Percentiles rank a stretch among this genome's conserved stretches.
Evolutionary conservation across 2,329 filamentous ascomycete genomes (phyloP).

Genomic region (Delphinella strobiligena): DNA sequence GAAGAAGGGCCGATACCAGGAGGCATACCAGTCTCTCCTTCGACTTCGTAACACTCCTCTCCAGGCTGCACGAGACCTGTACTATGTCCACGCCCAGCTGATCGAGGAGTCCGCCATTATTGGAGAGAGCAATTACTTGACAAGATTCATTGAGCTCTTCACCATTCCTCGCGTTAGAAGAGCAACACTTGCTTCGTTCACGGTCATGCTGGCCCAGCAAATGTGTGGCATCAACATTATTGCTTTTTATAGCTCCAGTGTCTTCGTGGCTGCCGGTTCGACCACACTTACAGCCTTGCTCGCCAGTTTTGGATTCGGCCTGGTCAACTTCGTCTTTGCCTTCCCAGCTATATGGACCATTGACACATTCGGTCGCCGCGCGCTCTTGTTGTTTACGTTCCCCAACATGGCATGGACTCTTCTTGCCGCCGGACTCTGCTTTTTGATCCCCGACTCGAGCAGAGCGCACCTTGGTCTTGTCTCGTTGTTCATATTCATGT

Average conservation of each 20-base stretch:
- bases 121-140: slow-evolving; percentile 25
- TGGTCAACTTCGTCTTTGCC: slow-evolving; percentile 47
- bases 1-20: slow-evolving; percentile 26
- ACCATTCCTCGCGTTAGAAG: slow-evolving; percentile 57
- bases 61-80: slow-evolving; percentile 31
- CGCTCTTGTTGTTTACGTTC: slow-evolving; percentile 34
- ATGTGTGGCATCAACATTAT: slow-evolving; percentile 39
- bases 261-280: slow-evolving; percentile 16
- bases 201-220: slow-evolving; percentile 62
- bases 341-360: slow-evolving; percentile 46
- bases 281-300: slow-evolving; percentile 28
- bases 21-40: slow-evolving; percentile 27
- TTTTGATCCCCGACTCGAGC: slow-evolving; percentile 15
- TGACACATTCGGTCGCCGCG: slow-evolving; percentile 23
- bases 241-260: slow-evolving; percentile 11
- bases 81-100: slow-evolving; percentile 28
- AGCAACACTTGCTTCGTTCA: slow-evolving; percentile 64
- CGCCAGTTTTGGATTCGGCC: slow-evolving; percentile 46
- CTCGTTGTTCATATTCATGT: slow-evolving; percentile 24
- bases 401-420: slow-evolving; percentile 39
- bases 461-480: slow-evolving; percentile 17
- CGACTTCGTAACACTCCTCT: slow-evolving; percentile 27
- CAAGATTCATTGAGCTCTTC: slow-evolving; percentile 45
- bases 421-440: slow-evolving; percentile 39
- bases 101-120: slow-evolving; percentile 21